phyloP scores from a whole-genome alignment of 1,139 yeast genomes.

The Hansenula sp. region DNA sequence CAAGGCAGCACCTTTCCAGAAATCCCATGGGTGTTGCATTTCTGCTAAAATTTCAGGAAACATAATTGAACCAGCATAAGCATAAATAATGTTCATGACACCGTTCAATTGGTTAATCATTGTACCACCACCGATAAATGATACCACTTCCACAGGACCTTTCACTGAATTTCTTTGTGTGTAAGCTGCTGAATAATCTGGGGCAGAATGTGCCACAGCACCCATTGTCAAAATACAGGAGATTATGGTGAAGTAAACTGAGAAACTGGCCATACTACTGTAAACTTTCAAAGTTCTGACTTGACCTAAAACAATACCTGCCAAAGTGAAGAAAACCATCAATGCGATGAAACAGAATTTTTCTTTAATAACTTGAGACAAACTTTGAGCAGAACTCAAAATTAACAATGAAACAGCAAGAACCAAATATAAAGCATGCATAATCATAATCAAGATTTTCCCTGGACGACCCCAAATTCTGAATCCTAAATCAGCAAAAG shows the following conservation, averaged over 20 bases:
- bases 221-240: slow-evolving; percentile 37
- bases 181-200: slow-evolving; percentile 31
- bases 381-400: slow-evolving; percentile 36
- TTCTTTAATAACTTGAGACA: slow-evolving; percentile 34
- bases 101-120: slow-evolving; percentile 31
- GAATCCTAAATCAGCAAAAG: slow-evolving; percentile 36
- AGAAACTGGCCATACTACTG: slow-evolving; percentile 38
- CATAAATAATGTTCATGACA: slow-evolving; percentile 40
- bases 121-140: slow-evolving; percentile 25
- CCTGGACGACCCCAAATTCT: slow-evolving; percentile 30
- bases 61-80: slow-evolving; percentile 44
- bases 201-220: slow-evolving; percentile 30
- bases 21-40: slow-evolving; percentile 40
- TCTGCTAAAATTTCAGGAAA: slow-evolving; percentile 42
- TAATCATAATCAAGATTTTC: slow-evolving; percentile 28
- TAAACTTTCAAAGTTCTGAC: slow-evolving; percentile 34
- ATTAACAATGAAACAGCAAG: slow-evolving; percentile 38
- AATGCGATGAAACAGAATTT: slow-evolving; percentile 36
- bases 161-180: slow-evolving; percentile 16
- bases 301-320: slow-evolving; percentile 40
- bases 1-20: slow-evolving; percentile 39
- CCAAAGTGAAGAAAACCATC: slow-evolving; percentile 36
- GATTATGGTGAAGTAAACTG: slow-evolving; percentile 42
- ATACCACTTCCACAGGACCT: slow-evolving; percentile 24
- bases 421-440: slow-evolving; percentile 37